Conservation (phyloP, 306 rosid genomes). For the Cicer chorassanicum region DNA sequence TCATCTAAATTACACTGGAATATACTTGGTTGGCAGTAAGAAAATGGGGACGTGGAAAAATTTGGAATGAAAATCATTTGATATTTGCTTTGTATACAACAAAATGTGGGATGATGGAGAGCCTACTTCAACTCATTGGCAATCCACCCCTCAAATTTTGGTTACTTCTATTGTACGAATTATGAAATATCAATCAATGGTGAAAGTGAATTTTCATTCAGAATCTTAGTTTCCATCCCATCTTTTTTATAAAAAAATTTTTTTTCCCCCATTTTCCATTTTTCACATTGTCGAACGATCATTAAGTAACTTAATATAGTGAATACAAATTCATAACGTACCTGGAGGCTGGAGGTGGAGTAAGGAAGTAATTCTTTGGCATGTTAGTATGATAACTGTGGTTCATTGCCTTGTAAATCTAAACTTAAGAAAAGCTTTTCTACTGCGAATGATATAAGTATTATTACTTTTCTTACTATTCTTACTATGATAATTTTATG, state of each 20-base stretch:
- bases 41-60: conserved; percentile 8
- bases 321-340: neutral
- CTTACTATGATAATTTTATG: neutral
- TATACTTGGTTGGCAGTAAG: conserved; percentile 13
- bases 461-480: neutral
- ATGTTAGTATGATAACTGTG: conserved; percentile 11
- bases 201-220: conserved; percentile 13
- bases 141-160: conserved; percentile 15
- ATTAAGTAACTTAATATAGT: neutral
- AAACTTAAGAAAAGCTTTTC: neutral
- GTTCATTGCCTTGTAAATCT: conserved; percentile 28
- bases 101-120: neutral
- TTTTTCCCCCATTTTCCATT: neutral
- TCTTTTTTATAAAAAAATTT: no score
- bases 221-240: neutral
- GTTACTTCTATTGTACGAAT: neutral
- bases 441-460: conserved; percentile 1
- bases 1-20: neutral
- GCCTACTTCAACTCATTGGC: neutral
- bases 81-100: conserved; percentile 9
- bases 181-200: conserved; percentile 5
- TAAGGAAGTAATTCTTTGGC: conserved; percentile 13
- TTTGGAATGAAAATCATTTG: conserved; percentile 5
- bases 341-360: neutral
- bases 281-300: neutral